Evolutionary conservation across 1,139 yeast species (phyloP), one percentile per base, ranked within the genome.

Genomic region (Wickerhamomyces sp.): DNA sequence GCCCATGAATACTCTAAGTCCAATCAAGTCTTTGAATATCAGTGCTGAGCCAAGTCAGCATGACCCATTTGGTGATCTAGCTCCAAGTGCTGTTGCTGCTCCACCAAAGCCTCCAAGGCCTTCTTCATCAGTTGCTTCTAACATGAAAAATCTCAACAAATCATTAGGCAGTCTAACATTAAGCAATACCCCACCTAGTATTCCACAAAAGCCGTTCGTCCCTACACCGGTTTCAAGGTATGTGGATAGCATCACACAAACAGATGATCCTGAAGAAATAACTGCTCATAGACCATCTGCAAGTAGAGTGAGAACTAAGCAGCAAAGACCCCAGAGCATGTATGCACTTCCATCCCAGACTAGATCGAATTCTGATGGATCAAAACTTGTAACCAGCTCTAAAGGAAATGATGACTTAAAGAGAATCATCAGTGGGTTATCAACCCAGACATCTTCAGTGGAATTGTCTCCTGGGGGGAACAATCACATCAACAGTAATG

Each of bases 401-500:
- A 41, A 35, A 2, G 39, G 38, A 14, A 38, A 40, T 16, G 37
- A 45, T 27, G 53, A 48, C 9, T 30, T 56, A 36, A 52, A 57
- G 39, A 44, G 36, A 28, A 58, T 64, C 24, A 56, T 63, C 24
- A 56, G 57, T 4, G 64, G 62, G 0, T 41, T 59, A 37, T 54
- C 61, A 7, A 48, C 37, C 3, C 36, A 49, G 15, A 55, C 58
- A 28, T 61, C 60, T 35, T 49, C 56, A 17, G 58, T 61, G 5
- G 64, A 63, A 33, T 45, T 64, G 15, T 60, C 67, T 22, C 65
- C 69, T 10, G 58, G 57, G 36, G 54, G 44, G 29, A 39, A 44
- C 20, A 37, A 39, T 36, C 53, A 52, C 26, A 52, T 50, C 34
- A 68, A 70, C 49, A 71, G 73, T 35, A 72, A 70, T 41, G 65